Evolutionary conservation across 371 early-diverging fungal genomes (phyloP), one percentile per base, ranked within the genome.

Genomic region (Chytridium lagenaria): DNA sequence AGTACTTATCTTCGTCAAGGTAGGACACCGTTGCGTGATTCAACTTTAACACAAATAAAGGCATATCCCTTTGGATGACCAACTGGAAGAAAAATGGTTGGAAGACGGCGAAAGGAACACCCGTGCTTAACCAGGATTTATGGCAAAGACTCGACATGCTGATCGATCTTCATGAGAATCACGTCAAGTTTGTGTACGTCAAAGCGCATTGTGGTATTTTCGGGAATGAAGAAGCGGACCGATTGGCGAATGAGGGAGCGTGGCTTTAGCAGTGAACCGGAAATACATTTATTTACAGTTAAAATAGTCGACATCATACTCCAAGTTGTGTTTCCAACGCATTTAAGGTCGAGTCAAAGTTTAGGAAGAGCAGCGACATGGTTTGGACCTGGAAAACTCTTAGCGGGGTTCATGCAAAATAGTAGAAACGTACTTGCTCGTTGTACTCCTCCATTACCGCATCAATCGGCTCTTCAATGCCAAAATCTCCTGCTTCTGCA

Each of bases 111-210:
- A 78, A 63, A 36, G 88, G 90, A 10, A 83, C 78, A 7, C 76
- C 76, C 0, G 92, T 95, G 1, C 68, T 87, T 73, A 95, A 95
- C 75, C 80, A 88, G 73, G 96, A 95, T 78, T 72, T 94, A 28
- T 90, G 95, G 78, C 79, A 81, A 70, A 51, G 72, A 1, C 77
- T 91, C 5, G 75, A 91, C 15, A 38, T 59, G 50, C 77, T 88
- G 19, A 67, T 74, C 7, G 50, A 39, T 75, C n/a, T 2, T 55
- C 12, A 63, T 59, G 52, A 74, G 44, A 82, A 82, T 51, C 59
- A 76, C 38, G 77, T 91, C 34, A 50, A 77, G 16, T 81, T 91
- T 77, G 85, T 50, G 34, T 65, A 76, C 26, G 71, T 79, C 51
- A 68, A 74, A 36, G 80, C 67, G 10, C 76, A 77, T 59, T 31